A percentile compares a stretch with the other conserved stretches of the same genome.
Conservation (phyloP, 495 filamentous ascomycete species). For the Daldinia bambusicola region DNA sequence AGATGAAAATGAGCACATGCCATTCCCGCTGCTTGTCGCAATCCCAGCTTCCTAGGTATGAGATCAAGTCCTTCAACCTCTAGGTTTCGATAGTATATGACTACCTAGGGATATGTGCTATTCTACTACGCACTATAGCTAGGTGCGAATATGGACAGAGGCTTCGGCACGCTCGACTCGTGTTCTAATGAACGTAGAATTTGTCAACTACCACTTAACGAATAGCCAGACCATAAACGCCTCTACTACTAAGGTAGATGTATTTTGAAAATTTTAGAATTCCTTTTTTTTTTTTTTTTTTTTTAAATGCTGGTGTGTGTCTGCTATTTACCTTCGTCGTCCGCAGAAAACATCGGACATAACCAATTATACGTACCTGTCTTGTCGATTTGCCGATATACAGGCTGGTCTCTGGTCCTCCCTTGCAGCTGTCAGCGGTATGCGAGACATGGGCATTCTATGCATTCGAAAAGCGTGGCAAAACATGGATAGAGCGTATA, state of each 20-base stretch:
- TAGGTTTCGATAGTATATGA: not conserved
- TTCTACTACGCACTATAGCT: not conserved
- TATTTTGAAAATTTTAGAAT: too few species aligned
- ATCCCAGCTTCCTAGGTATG: not conserved
- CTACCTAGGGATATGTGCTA: not conserved
- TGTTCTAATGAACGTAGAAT: not conserved
- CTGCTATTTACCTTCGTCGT: too few species aligned
- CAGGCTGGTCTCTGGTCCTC: constrained; percentile 4
- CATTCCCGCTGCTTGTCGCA: not conserved
- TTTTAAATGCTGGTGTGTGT: too few species aligned
- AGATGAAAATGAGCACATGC: not conserved
- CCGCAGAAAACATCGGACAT: too few species aligned
- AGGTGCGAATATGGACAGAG: not conserved
- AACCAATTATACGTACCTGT: too few species aligned
- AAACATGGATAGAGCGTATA: constrained; percentile 20
- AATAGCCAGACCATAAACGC: too few species aligned
- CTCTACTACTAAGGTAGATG: too few species aligned
- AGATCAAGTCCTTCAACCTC: not conserved
- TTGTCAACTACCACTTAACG: not conserved
- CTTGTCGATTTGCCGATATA: not conserved
- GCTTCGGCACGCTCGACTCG: not conserved
- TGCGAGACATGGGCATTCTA: constrained; percentile 12
- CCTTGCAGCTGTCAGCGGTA: constrained; percentile 9
- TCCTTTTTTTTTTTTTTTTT: too few species aligned
- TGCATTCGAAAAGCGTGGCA: constrained; percentile 11